Evolutionary conservation across 441 rosid genomes (phyloP).

Genomic region (Daphne laureola): DNA sequence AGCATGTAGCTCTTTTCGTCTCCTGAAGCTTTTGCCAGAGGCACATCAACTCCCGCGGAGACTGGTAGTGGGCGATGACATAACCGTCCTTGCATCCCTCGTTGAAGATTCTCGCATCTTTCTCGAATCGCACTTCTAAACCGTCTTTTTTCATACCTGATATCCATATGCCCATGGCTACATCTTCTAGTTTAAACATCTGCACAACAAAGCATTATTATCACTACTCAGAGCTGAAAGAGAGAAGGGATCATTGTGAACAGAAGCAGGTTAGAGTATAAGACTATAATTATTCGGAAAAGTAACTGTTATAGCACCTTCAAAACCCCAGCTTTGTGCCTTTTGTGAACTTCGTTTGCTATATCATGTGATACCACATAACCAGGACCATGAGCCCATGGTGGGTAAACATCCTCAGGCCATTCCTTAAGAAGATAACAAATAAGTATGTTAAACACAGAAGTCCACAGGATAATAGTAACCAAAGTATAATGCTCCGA

Average conservation of each 20-base stretch:
- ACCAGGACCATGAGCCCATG: conserved; percentile 99
- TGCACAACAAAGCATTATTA: conserved; percentile 15
- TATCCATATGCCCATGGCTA: conserved; percentile 97
- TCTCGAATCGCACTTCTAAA: conserved; percentile 51
- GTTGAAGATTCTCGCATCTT: conserved; percentile 56
- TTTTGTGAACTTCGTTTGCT: conserved; percentile 61
- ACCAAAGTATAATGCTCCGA: not conserved
- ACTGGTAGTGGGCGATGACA: conserved; percentile 89
- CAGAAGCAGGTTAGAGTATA: not conserved
- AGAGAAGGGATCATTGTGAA: conserved; percentile 1
- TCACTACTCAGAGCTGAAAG: not conserved
- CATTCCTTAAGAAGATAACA: conserved; percentile 50
- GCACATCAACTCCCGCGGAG: conserved; percentile 82
- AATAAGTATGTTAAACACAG: not conserved
- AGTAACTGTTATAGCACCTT: conserved; percentile 38
- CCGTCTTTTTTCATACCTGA: conserved; percentile 62
- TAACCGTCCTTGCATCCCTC: conserved; percentile 84
- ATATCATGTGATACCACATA: conserved; percentile 78
- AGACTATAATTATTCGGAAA: not conserved
- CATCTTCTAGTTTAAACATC: conserved; percentile 99
- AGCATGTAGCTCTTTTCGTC: conserved; percentile 60
- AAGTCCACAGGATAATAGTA: not conserved
- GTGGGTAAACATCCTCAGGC: conserved; percentile 73
- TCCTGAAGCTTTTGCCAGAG: conserved; percentile 90
- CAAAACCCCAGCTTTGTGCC: conserved; percentile 42